phyloP scores from a whole-genome alignment of 2,329 filamentous ascomycete species.

The Bipolaris oryzae region DNA sequence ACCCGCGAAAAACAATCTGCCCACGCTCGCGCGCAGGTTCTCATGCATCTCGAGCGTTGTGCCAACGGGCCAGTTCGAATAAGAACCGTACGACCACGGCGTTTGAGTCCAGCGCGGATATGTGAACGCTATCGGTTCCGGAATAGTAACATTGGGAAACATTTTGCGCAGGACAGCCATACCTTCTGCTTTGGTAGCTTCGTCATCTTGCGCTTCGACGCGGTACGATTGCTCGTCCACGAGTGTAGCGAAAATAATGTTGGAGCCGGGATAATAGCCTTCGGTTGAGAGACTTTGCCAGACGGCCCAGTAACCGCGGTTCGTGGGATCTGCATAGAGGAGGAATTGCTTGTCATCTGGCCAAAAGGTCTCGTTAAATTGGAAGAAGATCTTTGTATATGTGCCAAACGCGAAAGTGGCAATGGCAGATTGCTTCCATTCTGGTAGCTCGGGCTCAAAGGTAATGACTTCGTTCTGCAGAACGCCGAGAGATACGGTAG shows the following conservation, averaged over 20 bases:
- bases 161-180: conserved; percentile 65
- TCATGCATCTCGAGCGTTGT: conserved; percentile 70
- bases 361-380: conserved; percentile 73
- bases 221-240: conserved; percentile 62
- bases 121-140: conserved; percentile 64
- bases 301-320: conserved; percentile 62
- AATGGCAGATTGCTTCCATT: conserved; percentile 69
- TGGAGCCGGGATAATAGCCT: conserved; percentile 65
- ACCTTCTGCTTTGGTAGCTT: conserved; percentile 62
- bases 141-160: conserved; percentile 63
- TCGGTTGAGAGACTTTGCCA: conserved; percentile 67
- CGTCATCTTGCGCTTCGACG: conserved; percentile 65
- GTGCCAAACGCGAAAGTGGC: conserved; percentile 71
- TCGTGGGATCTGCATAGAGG: conserved; percentile 58
- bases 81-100: conserved; percentile 64
- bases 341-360: conserved; percentile 59
- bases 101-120: conserved; percentile 65
- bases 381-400: conserved; percentile 75
- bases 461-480: conserved; percentile 65
- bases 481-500: conserved; percentile 72
- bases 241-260: conserved; percentile 70
- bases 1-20: conserved; percentile 67
- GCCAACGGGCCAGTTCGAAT: conserved; percentile 70
- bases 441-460: conserved; percentile 65
- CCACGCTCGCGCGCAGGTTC: conserved; percentile 69